These are phyloP conservation scores for Gyrodon lividus DNA, from an alignment of 768 basidiomycete species.

Conservation along the genomic window DNA sequence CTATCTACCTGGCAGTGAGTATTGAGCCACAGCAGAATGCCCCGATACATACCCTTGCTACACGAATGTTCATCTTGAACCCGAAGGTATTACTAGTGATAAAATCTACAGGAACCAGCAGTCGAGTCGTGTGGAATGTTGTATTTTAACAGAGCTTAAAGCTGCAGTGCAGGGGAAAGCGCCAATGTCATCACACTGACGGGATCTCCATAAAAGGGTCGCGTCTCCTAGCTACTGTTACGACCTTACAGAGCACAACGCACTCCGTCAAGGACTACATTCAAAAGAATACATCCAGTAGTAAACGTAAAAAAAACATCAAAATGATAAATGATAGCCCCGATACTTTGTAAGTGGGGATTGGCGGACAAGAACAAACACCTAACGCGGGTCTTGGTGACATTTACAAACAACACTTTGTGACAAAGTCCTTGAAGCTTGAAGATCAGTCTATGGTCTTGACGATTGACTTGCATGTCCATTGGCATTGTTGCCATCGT, in stretches of 20 bases:
- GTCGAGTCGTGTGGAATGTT: neutral
- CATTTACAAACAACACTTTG: neutral
- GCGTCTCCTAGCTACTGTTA: neutral
- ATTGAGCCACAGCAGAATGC: neutral
- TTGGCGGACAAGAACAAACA: conserved; percentile 6
- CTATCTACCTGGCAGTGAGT: conserved; percentile 52
- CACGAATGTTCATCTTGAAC: conserved; percentile 30
- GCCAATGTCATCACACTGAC: too few species aligned
- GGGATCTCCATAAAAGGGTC: conserved; percentile 11
- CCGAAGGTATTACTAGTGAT: neutral
- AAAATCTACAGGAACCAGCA: neutral
- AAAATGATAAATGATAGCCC: conserved; percentile 11
- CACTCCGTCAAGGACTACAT: too few species aligned
- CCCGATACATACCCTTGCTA: conserved; percentile 25
- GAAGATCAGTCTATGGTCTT: conserved; percentile 18
- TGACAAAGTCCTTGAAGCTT: neutral
- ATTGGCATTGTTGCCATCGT: conserved; percentile 20
- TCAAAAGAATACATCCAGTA: conserved; percentile 21
- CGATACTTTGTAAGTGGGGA: conserved; percentile 5
- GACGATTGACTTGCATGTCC: conserved; percentile 26
- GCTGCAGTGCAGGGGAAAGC: too few species aligned
- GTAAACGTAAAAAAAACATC: conserved; percentile 16
- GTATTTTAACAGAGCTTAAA: too few species aligned
- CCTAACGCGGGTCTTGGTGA: neutral
- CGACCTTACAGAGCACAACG: too few species aligned